Conservation (phyloP, 169 alveolate species). For the Eimeria mitis region DNA sequence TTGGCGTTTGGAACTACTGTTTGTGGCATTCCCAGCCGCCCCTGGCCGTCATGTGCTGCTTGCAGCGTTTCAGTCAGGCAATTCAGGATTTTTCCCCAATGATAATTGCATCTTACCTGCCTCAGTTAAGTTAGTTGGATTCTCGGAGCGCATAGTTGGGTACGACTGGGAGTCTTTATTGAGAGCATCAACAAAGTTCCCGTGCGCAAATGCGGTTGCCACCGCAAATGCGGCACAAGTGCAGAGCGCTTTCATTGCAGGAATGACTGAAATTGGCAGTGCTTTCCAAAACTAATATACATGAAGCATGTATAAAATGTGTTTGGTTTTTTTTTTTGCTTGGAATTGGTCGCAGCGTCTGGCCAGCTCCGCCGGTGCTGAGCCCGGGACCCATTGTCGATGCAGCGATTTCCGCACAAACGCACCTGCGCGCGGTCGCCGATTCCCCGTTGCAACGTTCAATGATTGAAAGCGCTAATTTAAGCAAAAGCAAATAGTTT, state of each 20-base stretch:
- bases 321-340: neutral
- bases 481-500: neutral
- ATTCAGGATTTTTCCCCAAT: neutral
- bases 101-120: neutral
- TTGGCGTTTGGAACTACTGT: neutral
- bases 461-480: neutral
- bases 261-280: neutral
- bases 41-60: neutral
- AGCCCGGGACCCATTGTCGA: slow-evolving; percentile 40
- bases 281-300: neutral
- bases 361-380: slow-evolving; percentile 17
- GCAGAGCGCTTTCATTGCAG: slow-evolving; percentile 64
- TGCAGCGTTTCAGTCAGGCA: neutral
- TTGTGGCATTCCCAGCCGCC: neutral
- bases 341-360: neutral
- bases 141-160: neutral
- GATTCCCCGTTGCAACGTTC: neutral
- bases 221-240: slow-evolving; percentile 59
- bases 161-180: neutral
- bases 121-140: neutral
- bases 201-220: slow-evolving; percentile 57
- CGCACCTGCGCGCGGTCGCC: slow-evolving; percentile 25
- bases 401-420: slow-evolving; percentile 12
- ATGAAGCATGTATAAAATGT: neutral
- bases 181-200: slow-evolving; percentile 14